Evolutionary conservation across 495 filamentous ascomycete genomes (phyloP), one percentile per base, ranked within the genome.

Genomic region (Penicillium fimorum): DNA sequence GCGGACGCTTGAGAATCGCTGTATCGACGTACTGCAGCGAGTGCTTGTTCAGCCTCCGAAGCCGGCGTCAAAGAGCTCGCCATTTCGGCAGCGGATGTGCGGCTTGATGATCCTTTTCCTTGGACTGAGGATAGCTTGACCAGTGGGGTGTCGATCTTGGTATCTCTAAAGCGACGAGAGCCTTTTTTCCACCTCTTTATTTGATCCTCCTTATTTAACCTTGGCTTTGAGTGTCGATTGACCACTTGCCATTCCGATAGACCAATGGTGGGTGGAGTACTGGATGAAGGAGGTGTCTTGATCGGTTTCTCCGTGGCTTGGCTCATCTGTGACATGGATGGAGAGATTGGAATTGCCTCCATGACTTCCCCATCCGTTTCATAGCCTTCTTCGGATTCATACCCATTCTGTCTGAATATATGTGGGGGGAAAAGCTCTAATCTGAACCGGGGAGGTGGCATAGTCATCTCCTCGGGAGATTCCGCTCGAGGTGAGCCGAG

Each of bases 351-450:
- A 44, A 50, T n/a, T 12, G 56, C 54, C 25, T 44, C 57, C 17
- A 61, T 63, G 0, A 47, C 29, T 56, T 81, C 78, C 38, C 65
- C 58, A 25, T 82, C 76, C 10, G 67, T 74, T n/a, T 78, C 73
- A 50, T 81, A 76, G 3, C 75, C 76, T 22, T 61, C 53, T 29
- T 80, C 72, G 4, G 70, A 63, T 8, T 71, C 71, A 17, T 64
- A 56, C 1, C 61, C 66, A 8, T 64, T 60, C n/a, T 67, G 55
- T 44, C 71, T 50, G 45, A 68, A 77, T 8, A 74, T 71, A 63
- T 71, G 69, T 8, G 76, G 70, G 22, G 74, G 63, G 41, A 75
- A 75, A 1, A 69, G 62, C 10, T 68, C 62, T 29, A 78, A 46
- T 48, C 63, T 68, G 22, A 73, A 67, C 9, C 58, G 58, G 30